These are phyloP conservation scores for Plenodomus tracheiphilus DNA, from an alignment of 2,329 filamentous ascomycete species.

Conservation along the genomic window DNA sequence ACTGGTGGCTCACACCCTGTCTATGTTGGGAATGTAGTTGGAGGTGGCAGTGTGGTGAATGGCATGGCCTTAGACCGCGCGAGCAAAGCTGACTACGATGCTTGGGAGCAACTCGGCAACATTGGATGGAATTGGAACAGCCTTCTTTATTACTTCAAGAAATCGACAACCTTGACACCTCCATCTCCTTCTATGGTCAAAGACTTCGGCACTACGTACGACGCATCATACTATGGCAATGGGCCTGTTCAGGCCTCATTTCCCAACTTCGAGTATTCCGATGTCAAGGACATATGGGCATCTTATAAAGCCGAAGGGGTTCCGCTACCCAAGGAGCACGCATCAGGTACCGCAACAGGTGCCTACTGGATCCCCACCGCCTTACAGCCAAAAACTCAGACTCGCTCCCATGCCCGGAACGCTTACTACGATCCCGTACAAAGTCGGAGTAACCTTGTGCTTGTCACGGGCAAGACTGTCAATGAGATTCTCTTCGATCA, in stretches of 20 bases:
- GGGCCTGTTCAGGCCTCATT: constrained; percentile 30
- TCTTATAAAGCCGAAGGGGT: constrained; percentile 22
- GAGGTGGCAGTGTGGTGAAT: constrained; percentile 45
- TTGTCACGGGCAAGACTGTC: constrained; percentile 25
- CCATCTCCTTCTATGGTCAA: constrained; percentile 11
- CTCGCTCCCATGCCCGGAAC: constrained; percentile 39
- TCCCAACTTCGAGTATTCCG: constrained; percentile 30
- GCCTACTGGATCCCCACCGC: constrained; percentile 36
- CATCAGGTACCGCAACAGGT: constrained; percentile 29
- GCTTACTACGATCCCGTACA: constrained; percentile 30
- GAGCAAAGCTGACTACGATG: constrained; percentile 49
- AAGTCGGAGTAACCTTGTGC: constrained; percentile 24
- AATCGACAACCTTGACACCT: constrained; percentile 31
- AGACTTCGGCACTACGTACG: constrained; percentile 30
- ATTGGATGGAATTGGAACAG: constrained; percentile 46
- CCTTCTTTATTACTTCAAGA: constrained; percentile 37
- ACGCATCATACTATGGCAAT: constrained; percentile 28
- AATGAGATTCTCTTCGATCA: constrained; percentile 30
- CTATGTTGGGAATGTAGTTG: constrained; percentile 34
- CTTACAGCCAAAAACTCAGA: constrained; percentile 28
- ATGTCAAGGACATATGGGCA: constrained; percentile 23
- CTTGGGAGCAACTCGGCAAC: constrained; percentile 63
- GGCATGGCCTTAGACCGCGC: constrained; percentile 46
- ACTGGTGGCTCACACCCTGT: constrained; percentile 18
- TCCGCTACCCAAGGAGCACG: constrained; percentile 29